phyloP scores from a whole-genome alignment of 208 protist genomes.

The Naegleria lovaniensis region DNA sequence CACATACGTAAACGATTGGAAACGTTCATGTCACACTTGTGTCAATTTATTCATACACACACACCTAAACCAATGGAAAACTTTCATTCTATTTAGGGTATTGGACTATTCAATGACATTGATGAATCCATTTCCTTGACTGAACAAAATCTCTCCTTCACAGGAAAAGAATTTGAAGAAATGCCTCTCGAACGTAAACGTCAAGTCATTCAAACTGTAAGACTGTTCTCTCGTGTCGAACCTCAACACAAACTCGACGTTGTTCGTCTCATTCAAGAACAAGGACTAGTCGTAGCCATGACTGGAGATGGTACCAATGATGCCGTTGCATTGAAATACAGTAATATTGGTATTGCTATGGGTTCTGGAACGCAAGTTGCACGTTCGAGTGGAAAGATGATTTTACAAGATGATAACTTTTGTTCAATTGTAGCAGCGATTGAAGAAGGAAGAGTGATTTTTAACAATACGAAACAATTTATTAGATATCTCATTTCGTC shows the following conservation, averaged over 20 bases:
- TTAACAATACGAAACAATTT: slow-evolving; percentile 78
- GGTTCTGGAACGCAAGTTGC: slow-evolving; percentile 60
- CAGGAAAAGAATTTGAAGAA: slow-evolving; percentile 5
- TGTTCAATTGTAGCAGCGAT: slow-evolving; percentile 69
- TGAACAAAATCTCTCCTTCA: not conserved
- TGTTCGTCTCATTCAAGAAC: slow-evolving; percentile 49
- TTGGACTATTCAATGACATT: not conserved
- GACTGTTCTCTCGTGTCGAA: slow-evolving; percentile 66
- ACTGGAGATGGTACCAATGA: slow-evolving; percentile 26
- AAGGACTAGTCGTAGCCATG: not conserved
- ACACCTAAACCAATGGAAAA: not conserved
- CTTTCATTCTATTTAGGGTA: not conserved
- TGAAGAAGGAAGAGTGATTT: slow-evolving; percentile 73
- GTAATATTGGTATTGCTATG: slow-evolving; percentile 78
- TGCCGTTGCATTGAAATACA: not conserved
- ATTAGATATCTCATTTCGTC: slow-evolving; percentile 65
- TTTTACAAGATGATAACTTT: slow-evolving; percentile 85
- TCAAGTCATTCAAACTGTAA: slow-evolving; percentile 32
- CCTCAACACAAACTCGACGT: slow-evolving; percentile 76
- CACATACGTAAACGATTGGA: too few species aligned
- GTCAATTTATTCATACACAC: not conserved
- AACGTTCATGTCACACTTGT: not conserved
- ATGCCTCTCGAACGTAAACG: not conserved
- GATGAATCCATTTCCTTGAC: not conserved
- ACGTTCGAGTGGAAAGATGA: slow-evolving; percentile 60